phyloP scores from a whole-genome alignment of 257 asterid genomes.

The Solanum clarkiae region DNA sequence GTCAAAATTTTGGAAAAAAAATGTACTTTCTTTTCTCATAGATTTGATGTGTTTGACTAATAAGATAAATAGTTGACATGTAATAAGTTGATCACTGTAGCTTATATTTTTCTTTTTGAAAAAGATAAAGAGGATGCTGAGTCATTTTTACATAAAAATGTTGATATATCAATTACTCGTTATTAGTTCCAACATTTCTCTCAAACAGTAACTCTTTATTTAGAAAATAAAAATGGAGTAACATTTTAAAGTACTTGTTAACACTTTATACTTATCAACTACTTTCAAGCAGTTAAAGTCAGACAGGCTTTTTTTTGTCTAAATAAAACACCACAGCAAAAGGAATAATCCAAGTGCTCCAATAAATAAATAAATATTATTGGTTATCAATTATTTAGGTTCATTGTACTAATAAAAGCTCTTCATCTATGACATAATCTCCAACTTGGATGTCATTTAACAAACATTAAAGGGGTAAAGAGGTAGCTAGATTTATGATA shows the following conservation, averaged over 20 bases:
- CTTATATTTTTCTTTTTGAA: neutral
- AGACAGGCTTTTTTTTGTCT: neutral
- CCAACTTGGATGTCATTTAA: neutral
- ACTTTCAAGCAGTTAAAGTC: neutral
- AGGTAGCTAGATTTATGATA: neutral
- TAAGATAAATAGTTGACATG: neutral
- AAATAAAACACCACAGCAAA: neutral
- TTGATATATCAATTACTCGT: neutral
- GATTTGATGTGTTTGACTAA: neutral
- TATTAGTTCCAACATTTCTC: neutral
- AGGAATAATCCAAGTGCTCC: neutral
- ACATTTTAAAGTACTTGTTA: neutral
- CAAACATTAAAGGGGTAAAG: neutral
- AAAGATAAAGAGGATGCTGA: neutral
- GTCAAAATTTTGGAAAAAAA: neutral
- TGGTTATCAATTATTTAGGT: conserved; percentile 18
- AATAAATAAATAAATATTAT: neutral
- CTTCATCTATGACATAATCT: conserved; percentile 1
- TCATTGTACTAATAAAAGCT: conserved; percentile 21
- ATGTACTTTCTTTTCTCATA: neutral
- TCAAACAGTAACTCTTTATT: neutral
- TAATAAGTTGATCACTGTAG: neutral
- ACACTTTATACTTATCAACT: neutral
- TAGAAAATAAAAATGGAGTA: neutral
- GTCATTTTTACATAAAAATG: neutral